A percentile compares a stretch with the other conserved stretches of the same genome.
Conservation (phyloP, 2,329 filamentous ascomycete genomes). For the Raffaelea arxii region DNA sequence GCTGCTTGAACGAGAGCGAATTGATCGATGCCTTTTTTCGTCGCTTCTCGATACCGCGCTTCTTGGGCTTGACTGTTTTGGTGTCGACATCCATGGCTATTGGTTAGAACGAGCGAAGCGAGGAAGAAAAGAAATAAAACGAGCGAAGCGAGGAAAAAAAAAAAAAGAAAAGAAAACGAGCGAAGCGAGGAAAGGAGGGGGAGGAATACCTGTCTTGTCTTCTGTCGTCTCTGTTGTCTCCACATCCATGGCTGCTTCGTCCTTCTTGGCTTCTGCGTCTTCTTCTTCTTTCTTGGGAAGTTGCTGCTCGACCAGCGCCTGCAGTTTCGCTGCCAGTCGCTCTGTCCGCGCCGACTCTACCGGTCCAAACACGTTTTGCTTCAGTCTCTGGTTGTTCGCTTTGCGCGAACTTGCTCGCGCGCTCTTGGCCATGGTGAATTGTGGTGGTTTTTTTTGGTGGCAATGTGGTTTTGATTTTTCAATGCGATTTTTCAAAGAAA, state of each 20-base stretch:
- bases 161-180: not conserved
- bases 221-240: conserved; percentile 20
- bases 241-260: conserved; percentile 24
- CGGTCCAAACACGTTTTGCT: conserved; percentile 74
- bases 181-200: conserved; percentile 1
- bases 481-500: not conserved
- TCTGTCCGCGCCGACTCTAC: conserved; percentile 69
- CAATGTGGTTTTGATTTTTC: not conserved
- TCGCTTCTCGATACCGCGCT: conserved; percentile 48
- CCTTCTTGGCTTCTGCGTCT: conserved; percentile 25
- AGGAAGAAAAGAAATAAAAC: not conserved
- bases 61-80: conserved; percentile 29
- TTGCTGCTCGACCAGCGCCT: conserved; percentile 62
- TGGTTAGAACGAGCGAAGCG: not conserved
- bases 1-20: conserved; percentile 48
- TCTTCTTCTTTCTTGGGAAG: no score
- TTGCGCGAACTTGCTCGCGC: conserved; percentile 71
- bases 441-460: not conserved
- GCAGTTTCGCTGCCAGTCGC: conserved; percentile 75
- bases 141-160: not conserved
- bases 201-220: no score
- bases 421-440: conserved; percentile 68
- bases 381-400: conserved; percentile 72
- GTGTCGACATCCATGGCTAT: conserved; percentile 50
- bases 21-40: conserved; percentile 47